These are phyloP conservation scores for Neurospora sp. DNA, from an alignment of 495 filamentous ascomycete genomes.

Conservation along the genomic window DNA sequence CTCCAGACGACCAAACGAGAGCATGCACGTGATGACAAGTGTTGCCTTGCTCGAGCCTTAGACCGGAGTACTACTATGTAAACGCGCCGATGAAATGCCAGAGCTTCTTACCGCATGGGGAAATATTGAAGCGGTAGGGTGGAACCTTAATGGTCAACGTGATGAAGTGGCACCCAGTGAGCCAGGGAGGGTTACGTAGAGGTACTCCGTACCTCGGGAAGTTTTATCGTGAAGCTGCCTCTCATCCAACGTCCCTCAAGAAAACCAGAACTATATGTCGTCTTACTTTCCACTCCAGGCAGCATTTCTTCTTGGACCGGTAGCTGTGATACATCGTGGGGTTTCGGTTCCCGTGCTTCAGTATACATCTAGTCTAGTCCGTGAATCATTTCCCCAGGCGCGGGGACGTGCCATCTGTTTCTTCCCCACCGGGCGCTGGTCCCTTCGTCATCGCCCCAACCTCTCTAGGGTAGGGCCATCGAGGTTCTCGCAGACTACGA, in stretches of 20 bases:
- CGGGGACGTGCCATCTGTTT: neutral
- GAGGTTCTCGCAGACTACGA: neutral
- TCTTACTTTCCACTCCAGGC: neutral
- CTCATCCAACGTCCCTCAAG: neutral
- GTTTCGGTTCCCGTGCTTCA: neutral
- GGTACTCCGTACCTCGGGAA: neutral
- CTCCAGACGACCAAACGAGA: neutral
- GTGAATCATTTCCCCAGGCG: slow-evolving; percentile 21
- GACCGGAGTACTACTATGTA: neutral
- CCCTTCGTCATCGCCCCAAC: neutral
- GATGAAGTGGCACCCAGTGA: neutral
- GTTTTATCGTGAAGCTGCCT: neutral
- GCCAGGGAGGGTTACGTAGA: neutral
- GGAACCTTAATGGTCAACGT: neutral
- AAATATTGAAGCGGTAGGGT: neutral
- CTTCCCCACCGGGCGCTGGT: neutral
- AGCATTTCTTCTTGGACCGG: neutral
- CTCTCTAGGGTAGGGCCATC: neutral
- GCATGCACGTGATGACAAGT: neutral
- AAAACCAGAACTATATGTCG: neutral
- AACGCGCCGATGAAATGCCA: neutral
- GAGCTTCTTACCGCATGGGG: neutral
- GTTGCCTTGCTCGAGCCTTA: neutral
- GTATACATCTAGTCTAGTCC: neutral
- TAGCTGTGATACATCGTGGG: neutral